Conservation (phyloP, 2,329 filamentous ascomycete species). For the Paraconiothyrium brasiliense region DNA sequence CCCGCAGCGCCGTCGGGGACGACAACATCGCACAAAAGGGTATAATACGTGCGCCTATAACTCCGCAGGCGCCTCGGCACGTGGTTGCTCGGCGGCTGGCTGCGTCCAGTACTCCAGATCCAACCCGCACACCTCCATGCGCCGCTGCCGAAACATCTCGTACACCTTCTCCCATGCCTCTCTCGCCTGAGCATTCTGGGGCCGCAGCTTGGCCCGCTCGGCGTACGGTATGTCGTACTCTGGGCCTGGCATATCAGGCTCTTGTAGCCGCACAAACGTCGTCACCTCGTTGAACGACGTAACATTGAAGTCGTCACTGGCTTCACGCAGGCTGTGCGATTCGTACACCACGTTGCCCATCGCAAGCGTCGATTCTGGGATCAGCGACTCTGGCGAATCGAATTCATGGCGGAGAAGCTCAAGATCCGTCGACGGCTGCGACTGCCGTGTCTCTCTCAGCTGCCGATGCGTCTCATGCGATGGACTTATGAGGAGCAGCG, state of each 20-base stretch:
- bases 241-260: conserved; percentile 60
- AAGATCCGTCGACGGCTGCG: conserved; percentile 39
- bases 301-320: conserved; percentile 54
- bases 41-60: conserved; percentile 20
- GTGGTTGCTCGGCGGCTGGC: conserved; percentile 24
- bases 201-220: conserved; percentile 52
- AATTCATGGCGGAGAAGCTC: conserved; percentile 47
- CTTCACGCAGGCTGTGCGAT: conserved; percentile 41
- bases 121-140: conserved; percentile 63
- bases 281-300: conserved; percentile 54
- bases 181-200: conserved; percentile 57
- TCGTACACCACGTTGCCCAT: conserved; percentile 52
- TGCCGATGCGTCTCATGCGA: conserved; percentile 44
- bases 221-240: conserved; percentile 60
- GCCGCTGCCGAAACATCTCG: conserved; percentile 58
- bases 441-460: conserved; percentile 39
- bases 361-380: conserved; percentile 50
- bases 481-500: conserved; percentile 50
- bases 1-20: background rate
- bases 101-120: conserved; percentile 57
- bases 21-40: background rate
- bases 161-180: conserved; percentile 61
- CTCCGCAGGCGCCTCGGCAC: conserved; percentile 24
- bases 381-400: conserved; percentile 40
- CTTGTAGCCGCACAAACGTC: conserved; percentile 58